Percentiles rank a stretch among this genome's conserved stretches.
phyloP scores from a whole-genome alignment of 441 rosid genomes.

The Arabidopsis hybrid region DNA sequence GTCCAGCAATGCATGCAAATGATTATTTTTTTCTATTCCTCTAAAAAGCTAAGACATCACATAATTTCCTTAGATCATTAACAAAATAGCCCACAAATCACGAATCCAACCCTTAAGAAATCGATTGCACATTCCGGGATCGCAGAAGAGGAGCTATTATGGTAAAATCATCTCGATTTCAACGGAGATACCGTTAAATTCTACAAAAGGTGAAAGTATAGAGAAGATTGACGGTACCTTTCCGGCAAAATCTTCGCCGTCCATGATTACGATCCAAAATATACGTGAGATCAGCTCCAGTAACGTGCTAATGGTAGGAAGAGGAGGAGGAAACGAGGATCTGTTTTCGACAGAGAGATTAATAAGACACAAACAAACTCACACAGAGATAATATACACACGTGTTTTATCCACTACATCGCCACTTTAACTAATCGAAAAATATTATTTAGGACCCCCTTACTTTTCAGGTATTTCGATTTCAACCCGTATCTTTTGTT shows the following conservation, averaged over 20 bases:
- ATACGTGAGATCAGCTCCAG: conserved; percentile 15
- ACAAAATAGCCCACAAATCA: not conserved
- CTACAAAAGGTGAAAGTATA: not conserved
- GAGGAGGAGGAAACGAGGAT: conserved; percentile 17
- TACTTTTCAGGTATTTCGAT: not conserved
- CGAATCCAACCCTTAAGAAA: not conserved
- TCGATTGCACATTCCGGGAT: conserved; percentile 10
- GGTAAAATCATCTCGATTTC: not conserved
- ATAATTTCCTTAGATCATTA: conserved; percentile 6
- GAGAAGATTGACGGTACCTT: conserved; percentile 32
- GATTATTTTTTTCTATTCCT: not conserved
- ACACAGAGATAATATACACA: conserved; percentile 1
- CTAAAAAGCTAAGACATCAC: not conserved
- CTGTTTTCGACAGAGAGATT: conserved; percentile 19
- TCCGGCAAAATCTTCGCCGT: conserved; percentile 37
- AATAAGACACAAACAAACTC: conserved; percentile 23
- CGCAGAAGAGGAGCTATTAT: conserved; percentile 12
- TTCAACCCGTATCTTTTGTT: conserved; percentile 4
- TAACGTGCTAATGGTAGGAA: conserved; percentile 9
- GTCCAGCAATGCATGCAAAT: conserved; percentile 27
- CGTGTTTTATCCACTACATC: conserved; percentile 32
- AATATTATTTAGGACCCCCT: conserved; percentile 12
- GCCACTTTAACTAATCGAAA: conserved; percentile 7
- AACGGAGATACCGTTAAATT: not conserved
- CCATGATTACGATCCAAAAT: conserved; percentile 36